phyloP scores from a whole-genome alignment of 768 basidiomycete genomes.

The Kwoniella sp. region DNA sequence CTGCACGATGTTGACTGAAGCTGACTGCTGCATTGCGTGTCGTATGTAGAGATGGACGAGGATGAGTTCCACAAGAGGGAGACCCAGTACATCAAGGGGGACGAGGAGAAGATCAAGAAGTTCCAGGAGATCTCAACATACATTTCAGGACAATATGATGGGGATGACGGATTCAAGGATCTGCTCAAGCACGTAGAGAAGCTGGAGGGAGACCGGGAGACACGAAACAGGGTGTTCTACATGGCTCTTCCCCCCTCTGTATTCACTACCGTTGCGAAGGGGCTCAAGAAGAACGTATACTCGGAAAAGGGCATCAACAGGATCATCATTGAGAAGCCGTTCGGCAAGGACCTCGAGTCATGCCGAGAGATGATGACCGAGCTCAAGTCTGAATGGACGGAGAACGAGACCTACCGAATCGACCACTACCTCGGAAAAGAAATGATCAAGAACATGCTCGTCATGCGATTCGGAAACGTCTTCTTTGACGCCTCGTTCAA shows the following conservation, averaged over 20 bases:
- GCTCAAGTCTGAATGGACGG: conserved; percentile 84
- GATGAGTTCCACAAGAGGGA: conserved; percentile 80
- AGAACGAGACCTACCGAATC: conserved; percentile 98
- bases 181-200: conserved; percentile 75
- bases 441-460: conserved; percentile 99
- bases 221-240: conserved; percentile 79
- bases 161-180: conserved; percentile 73
- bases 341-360: conserved; percentile 89
- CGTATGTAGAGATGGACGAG: conserved; percentile 49
- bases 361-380: conserved; percentile 74
- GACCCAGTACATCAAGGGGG: conserved; percentile 80
- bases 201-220: conserved; percentile 71
- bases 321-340: conserved; percentile 97
- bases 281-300: conserved; percentile 82
- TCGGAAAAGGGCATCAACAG: conserved; percentile 73
- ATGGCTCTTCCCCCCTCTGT: conserved; percentile 97
- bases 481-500: conserved; percentile 89
- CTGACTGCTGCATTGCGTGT: background rate
- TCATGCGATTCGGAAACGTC: conserved; percentile 91
- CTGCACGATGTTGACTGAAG: background rate
- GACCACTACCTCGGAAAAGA: conserved; percentile 99
- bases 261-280: conserved; percentile 83
- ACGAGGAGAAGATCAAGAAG: conserved; percentile 69
- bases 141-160: conserved; percentile 85
- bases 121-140: conserved; percentile 84